These are phyloP conservation scores for Rhamnella rubrinervis DNA, from an alignment of 331 rosid genomes.

Conservation along the genomic window DNA sequence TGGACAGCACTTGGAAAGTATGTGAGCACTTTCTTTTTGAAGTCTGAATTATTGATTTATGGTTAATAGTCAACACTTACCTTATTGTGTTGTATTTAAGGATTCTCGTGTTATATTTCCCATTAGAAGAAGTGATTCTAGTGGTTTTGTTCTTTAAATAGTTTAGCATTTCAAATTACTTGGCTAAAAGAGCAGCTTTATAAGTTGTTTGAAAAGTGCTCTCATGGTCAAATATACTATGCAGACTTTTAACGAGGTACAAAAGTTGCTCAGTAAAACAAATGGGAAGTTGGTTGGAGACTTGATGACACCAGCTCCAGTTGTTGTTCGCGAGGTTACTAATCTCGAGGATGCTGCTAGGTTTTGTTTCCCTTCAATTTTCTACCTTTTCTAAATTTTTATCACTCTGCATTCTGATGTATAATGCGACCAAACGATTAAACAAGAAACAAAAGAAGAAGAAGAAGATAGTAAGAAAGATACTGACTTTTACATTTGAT, in stretches of 20 bases:
- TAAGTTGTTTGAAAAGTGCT: constrained; percentile 9
- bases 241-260: constrained; percentile 95
- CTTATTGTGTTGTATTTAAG: not conserved
- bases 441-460: not conserved
- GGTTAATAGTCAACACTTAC: not conserved
- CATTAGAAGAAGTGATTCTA: not conserved
- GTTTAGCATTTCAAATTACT: constrained; percentile 7
- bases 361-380: constrained; percentile 33
- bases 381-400: not conserved
- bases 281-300: constrained; percentile 88
- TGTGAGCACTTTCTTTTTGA: constrained; percentile 23
- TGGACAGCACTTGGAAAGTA: constrained; percentile 90
- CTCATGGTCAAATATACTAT: constrained; percentile 3
- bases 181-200: not conserved
- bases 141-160: constrained; percentile 11
- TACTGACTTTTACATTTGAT: not conserved
- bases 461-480: not conserved
- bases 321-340: constrained; percentile 82
- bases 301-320: constrained; percentile 84
- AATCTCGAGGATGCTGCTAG: constrained; percentile 97
- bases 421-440: too few relatives aligned
- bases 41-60: constrained; percentile 7
- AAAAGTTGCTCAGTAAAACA: constrained; percentile 75
- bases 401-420: not conserved
- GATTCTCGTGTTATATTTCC: not conserved